Base-by-base conservation (phyloP, 2,329 filamentous ascomycete genomes). In the Talaromyces marneffei region DNA sequence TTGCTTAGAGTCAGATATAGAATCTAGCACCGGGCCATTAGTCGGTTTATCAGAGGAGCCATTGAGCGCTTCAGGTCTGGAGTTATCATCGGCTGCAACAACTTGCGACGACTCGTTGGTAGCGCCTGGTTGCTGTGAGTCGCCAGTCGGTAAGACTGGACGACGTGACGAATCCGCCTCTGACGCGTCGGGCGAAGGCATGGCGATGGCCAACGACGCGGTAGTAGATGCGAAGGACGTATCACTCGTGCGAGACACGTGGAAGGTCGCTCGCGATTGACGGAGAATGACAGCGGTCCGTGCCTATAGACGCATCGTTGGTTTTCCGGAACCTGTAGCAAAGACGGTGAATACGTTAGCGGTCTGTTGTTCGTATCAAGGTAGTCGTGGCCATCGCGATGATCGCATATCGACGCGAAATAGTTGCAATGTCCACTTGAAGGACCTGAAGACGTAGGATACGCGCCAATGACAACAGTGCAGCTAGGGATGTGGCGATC, bases 1-100 rank as follows among this genome's bases (percentile, higher is more conserved):
- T 68, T 85, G 81, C 68, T 87, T 87, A 59, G 81, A 82, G 71
- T 85, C 82, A 59, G 79, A 77, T 60, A 86, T 84, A 59, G 76
- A 71, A 72, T 82, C 78, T 10, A 69, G 60, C 37, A 63, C 56
- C 12, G 67, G 62, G 27, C 71, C 71, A 65, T 74, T 71, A 23
- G 65, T 61, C 33, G 67, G 65, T 44, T 67, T 68, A 44, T 67
- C 69, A 29, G 66, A 55, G 27, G 65, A 64, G 23, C 65, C 56
- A n/a, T 67, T 69, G 31, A 67, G 52, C 40, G 64, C 61, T 50
- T 72, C 68, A 23, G 58, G 65, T 62, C 66, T 63, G 35, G 64
- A 64, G 29, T 66, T 65, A 31, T 42, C 63, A 35, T 64, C 64
- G n/a, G 62, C 59, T 31, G 68, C 65, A 27, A 65, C 62, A 55